Base-by-base conservation (phyloP, 2,329 filamentous ascomycete species). In the Huntiella savannae region DNA sequence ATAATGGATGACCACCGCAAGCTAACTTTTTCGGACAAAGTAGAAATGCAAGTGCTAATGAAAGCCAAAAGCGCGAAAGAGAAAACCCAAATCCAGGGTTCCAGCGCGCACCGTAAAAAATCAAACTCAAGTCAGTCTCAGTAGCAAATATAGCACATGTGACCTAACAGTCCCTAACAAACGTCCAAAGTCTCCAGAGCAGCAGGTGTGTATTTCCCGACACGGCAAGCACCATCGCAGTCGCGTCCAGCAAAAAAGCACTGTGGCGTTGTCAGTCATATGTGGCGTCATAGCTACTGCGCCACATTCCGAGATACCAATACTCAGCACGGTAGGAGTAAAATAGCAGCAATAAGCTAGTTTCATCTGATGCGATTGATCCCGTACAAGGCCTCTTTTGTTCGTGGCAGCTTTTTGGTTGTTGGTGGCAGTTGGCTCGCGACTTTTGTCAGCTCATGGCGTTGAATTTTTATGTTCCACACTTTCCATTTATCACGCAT, bases 301-400 rank as follows among this genome's bases (percentile, higher is more conserved):
- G 46, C n/a, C 32, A 36, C 41, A 43, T 11, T 35, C 39, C 35
- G 40, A 35, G 46, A 43, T 43, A 35, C 33, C 43, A 40, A 17
- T 33, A n/a, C 15, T 4, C 3, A 36, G 34, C 28, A 43, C 22
- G 22, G 22, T 28, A 28, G 22, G 22, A 28, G 13, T 5, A 15
- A 33, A 17, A 32, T 36, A 15, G 15, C 16, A 19, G 28, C 16
- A 28, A 32, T n/a, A 17, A 22, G 28, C 43, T 45, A 33, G 43
- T 45, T 45, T 45, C 43, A 39, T 45, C 43, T 45, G 37, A 45
- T 37, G 43, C 16, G 19, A 38, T 39, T 11, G 16, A 45, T 28
- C 22, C 22, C 22, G 22, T 28, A 28, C 22, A 28, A 28, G 22
- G 22, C 22, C 22, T 28, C 22, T 28, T 28, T 28, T 28, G 22